Evolutionary conservation across 768 basidiomycete genomes (phyloP), one percentile per base, ranked within the genome.

Genomic region (Mycena olivaceomarginata): DNA sequence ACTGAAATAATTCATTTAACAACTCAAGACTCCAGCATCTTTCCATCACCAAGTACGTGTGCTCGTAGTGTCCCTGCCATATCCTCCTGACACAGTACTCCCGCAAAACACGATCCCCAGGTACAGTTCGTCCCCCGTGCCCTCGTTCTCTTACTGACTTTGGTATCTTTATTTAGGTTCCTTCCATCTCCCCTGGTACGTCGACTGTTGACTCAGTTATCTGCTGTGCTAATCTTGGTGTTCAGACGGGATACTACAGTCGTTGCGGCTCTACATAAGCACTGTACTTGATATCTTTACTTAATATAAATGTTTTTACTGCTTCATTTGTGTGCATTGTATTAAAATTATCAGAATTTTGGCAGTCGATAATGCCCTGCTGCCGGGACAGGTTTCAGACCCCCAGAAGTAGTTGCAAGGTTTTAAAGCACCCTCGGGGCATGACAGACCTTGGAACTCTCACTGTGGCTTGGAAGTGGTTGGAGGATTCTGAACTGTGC

Each of bases 1-100:
- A 51, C 48, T 51, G 48, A 51, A 51, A 51, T 51, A 7, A 13
- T 4, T 51, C 48, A 51, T 51, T 18, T 51, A 51, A 51, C 48
- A 51, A 51, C 48, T 51, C 16, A 51, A 51, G 48, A 51, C 48
- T 51, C 48, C 16, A 51, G 48, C 11, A 51, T 51, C 48, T 51
- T 51, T 51, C 48, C 16, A 51, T 15, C 16, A 51, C 48, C 48
- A 51, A 51, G 48, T 51, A 51, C 43, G 43, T 63, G 39, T 63
- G 60, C 60, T 63, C 60, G 60, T 63, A 63, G 60, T 63, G 40
- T 63, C 60, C 60, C 60, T 63, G 18, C 60, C 37, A 63, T 41
- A 40, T 63, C 60, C 60, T 63, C 43, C 43, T 45, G 60, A 63
- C 60, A 25, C 25, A 25, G 25, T 25, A 25, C 25, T 25, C 25